Conservation (phyloP, 2,329 filamentous ascomycete species). For the Chrysosphaeria jannelii region DNA sequence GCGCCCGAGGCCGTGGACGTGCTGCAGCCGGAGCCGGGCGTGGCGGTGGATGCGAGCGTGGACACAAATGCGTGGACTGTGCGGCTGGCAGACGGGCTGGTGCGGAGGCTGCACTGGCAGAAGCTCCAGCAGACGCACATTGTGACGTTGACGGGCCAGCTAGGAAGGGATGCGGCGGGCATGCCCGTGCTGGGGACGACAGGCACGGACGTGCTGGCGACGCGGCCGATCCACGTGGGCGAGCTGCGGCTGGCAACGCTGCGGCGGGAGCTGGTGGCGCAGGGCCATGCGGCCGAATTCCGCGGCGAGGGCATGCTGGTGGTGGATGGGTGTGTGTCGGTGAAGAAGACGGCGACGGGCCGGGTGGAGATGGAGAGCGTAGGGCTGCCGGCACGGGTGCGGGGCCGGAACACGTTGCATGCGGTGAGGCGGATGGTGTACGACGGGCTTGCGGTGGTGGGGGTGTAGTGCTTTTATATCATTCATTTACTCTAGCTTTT, state of each 20-base stretch:
- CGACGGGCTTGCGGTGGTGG: conserved; percentile 73
- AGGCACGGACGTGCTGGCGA: conserved; percentile 20
- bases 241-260: conserved; percentile 75
- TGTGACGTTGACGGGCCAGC: conserved; percentile 64
- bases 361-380: conserved; percentile 67
- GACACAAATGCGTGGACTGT: conserved; percentile 96
- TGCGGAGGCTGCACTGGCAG: conserved; percentile 80
- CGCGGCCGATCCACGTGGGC: conserved; percentile 78
- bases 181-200: conserved; percentile 12
- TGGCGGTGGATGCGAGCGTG: conserved; percentile 61
- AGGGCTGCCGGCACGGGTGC: conserved; percentile 18
- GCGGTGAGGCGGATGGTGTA: conserved; percentile 81
- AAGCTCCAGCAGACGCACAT: conserved; percentile 71
- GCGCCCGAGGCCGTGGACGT: conserved; percentile 30
- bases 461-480: conserved; percentile 11
- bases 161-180: conserved; percentile 11
- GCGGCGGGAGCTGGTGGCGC: conserved; percentile 49
- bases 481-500: background rate
- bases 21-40: conserved; percentile 48
- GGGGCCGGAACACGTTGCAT: conserved; percentile 35
- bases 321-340: conserved; percentile 64
- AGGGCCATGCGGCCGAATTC: conserved; percentile 73
- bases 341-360: conserved; percentile 66
- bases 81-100: conserved; percentile 57
- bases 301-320: conserved; percentile 75